phyloP scores from a whole-genome alignment of 2,329 filamentous ascomycete species.

The Penicillium sp. region DNA sequence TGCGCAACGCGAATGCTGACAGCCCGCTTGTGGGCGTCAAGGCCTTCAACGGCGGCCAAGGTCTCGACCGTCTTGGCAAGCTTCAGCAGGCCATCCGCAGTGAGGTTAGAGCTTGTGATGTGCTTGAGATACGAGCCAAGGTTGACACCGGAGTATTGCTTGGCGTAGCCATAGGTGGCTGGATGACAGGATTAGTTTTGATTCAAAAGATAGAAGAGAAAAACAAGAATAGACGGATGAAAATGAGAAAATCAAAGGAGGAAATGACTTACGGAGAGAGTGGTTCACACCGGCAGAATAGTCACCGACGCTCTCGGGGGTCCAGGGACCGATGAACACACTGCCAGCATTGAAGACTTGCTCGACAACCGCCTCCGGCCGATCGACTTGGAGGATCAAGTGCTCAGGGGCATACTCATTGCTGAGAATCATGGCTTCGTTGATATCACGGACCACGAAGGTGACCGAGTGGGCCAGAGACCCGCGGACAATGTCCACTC shows the following conservation, averaged over 20 bases:
- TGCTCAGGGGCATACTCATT: constrained; percentile 97
- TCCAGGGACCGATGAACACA: constrained; percentile 94
- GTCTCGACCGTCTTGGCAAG: constrained; percentile 90
- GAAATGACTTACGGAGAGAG: constrained; percentile 70
- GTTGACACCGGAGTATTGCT: constrained; percentile 97
- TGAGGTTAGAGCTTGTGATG: constrained; percentile 91
- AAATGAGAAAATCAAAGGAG: neutral
- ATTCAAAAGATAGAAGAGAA: neutral
- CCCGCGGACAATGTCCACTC: constrained; percentile 87
- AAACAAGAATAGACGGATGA: neutral
- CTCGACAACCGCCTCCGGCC: constrained; percentile 68
- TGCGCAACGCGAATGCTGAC: constrained; percentile 58
- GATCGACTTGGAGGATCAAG: constrained; percentile 79
- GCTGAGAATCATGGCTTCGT: constrained; percentile 73
- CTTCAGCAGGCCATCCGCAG: constrained; percentile 74
- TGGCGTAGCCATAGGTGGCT: constrained; percentile 97
- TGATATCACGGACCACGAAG: constrained; percentile 63
- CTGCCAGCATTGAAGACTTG: constrained; percentile 89
- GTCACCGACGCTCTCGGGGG: constrained; percentile 93
- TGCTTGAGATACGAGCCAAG: constrained; percentile 95
- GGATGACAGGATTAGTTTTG: constrained; percentile 18
- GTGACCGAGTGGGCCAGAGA: constrained; percentile 89
- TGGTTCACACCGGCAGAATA: constrained; percentile 98
- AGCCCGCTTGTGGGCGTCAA: constrained; percentile 82
- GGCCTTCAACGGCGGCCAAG: constrained; percentile 84